Conservation (phyloP, 768 basidiomycete genomes). For the Lepiota venenata region DNA sequence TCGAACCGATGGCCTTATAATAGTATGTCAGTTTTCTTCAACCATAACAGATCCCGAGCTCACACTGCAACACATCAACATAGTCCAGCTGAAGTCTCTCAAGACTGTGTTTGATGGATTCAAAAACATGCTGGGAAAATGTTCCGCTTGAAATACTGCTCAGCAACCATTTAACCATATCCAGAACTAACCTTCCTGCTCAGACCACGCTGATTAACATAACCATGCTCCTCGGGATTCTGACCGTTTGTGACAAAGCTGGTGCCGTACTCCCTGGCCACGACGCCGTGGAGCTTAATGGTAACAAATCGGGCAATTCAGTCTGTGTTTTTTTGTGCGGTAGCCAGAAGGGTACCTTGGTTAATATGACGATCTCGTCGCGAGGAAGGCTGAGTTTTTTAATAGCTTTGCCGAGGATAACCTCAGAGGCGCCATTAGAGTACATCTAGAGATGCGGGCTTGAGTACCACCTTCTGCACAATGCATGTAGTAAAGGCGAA, state of each 20-base stretch:
- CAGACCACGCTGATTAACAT: slow-evolving; percentile 50
- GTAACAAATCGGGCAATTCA: neutral
- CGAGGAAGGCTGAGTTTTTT: slow-evolving; percentile 65
- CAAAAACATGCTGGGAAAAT: slow-evolving; percentile 81
- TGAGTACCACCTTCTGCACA: slow-evolving; percentile 3
- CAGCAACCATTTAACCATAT: no score
- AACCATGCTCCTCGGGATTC: slow-evolving; percentile 40
- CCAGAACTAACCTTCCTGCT: slow-evolving; percentile 28
- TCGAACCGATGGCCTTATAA: slow-evolving; percentile 60
- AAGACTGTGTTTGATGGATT: slow-evolving; percentile 56
- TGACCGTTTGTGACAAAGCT: slow-evolving; percentile 9
- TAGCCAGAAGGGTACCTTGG: slow-evolving; percentile 44
- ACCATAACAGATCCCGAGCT: slow-evolving; percentile 10
- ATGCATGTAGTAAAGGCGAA: neutral
- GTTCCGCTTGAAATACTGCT: no score
- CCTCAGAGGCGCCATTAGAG: slow-evolving; percentile 63
- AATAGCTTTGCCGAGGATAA: slow-evolving; percentile 69
- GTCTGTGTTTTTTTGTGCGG: neutral
- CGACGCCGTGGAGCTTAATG: slow-evolving; percentile 36
- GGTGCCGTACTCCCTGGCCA: slow-evolving; percentile 21
- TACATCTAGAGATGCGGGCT: slow-evolving; percentile 40
- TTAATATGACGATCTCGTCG: slow-evolving; percentile 74
- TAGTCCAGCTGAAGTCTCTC: slow-evolving; percentile 73
- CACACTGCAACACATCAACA: slow-evolving; percentile 72
- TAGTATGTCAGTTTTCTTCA: no score